Percentiles rank a stretch among this genome's conserved stretches.
Evolutionary conservation across 176 grass and related monocot species (phyloP).

Genomic region (Rhynchospora breviuscula): DNA sequence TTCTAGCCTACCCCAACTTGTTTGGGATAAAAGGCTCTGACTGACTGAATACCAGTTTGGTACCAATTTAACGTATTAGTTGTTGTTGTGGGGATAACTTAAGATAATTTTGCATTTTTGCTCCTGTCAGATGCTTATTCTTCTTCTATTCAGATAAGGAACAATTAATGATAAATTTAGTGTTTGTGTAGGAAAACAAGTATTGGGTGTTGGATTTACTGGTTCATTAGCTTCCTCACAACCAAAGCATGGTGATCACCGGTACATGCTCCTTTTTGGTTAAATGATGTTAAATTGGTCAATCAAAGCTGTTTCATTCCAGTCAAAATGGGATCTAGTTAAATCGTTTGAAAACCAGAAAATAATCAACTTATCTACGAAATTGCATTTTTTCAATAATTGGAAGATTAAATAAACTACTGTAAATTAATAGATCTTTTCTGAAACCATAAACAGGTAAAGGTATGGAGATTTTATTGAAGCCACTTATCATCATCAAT

Average conservation of each 20-base stretch:
- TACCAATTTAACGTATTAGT: not conserved
- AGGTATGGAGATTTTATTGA: not conserved
- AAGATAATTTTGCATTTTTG: not conserved
- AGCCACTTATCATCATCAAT: not conserved
- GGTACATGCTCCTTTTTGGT: slow-evolving; percentile 31
- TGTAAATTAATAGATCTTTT: not conserved
- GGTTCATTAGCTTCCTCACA: slow-evolving; percentile 73
- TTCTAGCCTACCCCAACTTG: too few species aligned
- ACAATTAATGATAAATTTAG: not conserved
- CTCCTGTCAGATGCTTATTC: not conserved
- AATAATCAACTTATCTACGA: not conserved
- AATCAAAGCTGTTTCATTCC: not conserved
- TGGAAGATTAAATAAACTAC: not conserved
- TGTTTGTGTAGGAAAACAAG: slow-evolving; percentile 46
- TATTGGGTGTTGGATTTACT: slow-evolving; percentile 86
- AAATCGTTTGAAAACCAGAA: not conserved
- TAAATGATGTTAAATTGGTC: not conserved
- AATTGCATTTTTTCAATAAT: not conserved
- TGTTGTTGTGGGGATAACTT: not conserved
- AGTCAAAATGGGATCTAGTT: not conserved
- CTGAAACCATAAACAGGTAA: not conserved
- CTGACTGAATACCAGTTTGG: not conserved
- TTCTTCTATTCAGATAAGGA: not conserved
- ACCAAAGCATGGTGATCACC: slow-evolving; percentile 78
- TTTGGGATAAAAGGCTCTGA: too few species aligned